Percentiles rank a stretch among this genome's conserved stretches.
Evolutionary conservation across 495 filamentous ascomycete genomes (phyloP).

Genomic region (Neurospora sp.): DNA sequence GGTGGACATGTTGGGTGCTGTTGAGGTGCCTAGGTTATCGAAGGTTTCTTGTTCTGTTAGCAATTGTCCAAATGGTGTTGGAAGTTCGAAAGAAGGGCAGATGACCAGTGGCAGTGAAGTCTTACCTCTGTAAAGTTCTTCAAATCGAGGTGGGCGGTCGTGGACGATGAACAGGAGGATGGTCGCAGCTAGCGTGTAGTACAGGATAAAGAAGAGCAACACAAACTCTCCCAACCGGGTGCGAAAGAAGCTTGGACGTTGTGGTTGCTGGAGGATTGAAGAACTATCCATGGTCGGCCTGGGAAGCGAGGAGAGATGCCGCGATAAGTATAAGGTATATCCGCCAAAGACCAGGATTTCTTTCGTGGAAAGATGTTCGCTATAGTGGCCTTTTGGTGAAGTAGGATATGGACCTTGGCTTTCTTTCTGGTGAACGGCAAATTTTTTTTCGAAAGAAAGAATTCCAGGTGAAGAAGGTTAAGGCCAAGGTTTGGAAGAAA

Average conservation of each 20-base stretch:
- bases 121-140: not conserved
- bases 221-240: not conserved
- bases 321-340: not conserved
- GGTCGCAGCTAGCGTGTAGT: not conserved
- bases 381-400: too few relatives aligned
- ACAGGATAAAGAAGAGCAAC: not conserved
- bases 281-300: not conserved
- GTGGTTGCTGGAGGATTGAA: not conserved
- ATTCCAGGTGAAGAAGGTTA: not conserved
- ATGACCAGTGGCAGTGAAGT: not conserved
- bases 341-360: not conserved
- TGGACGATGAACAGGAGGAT: not conserved
- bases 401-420: not conserved
- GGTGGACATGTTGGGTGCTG: not conserved
- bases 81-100: too few relatives aligned
- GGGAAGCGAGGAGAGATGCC: not conserved
- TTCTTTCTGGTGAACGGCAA: not conserved
- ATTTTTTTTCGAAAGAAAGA: not conserved
- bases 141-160: not conserved
- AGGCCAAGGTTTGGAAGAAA: not conserved
- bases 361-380: too few relatives aligned
- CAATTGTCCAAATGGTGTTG: not conserved
- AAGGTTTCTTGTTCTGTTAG: not conserved
- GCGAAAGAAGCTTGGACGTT: not conserved
- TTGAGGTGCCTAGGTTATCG: not conserved